A percentile compares a stretch with the other conserved stretches of the same genome.
Evolutionary conservation across 1,284 basidiomycete genomes (phyloP).

Genomic region (Austroboletus sp.): DNA sequence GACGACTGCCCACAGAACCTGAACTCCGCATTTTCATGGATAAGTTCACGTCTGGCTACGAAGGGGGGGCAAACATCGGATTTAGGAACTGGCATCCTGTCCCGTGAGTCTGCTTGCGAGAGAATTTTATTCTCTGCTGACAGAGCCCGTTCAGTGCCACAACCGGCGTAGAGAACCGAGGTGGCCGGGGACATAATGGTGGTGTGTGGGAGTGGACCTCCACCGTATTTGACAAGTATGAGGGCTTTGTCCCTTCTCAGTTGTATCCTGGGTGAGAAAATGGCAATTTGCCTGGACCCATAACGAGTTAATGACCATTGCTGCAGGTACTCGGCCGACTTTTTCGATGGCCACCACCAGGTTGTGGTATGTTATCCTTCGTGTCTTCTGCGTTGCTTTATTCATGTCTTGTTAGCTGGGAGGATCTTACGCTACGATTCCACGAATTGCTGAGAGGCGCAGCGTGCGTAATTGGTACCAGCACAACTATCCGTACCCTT

Average conservation of each 20-base stretch:
- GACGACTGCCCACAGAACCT: slow-evolving; percentile 84
- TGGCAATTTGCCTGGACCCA: no score
- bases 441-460: slow-evolving; percentile 69
- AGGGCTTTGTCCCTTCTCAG: slow-evolving; percentile 69
- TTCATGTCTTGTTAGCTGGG: slow-evolving; percentile 55
- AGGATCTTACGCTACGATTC: slow-evolving; percentile 84
- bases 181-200: slow-evolving; percentile 73
- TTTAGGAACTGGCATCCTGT: slow-evolving; percentile 92
- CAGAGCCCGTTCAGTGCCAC: slow-evolving; percentile 46
- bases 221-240: slow-evolving; percentile 63
- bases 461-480: slow-evolving; percentile 83
- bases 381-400: not conserved
- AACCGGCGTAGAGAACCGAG: slow-evolving; percentile 43
- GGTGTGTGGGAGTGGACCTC: slow-evolving; percentile 99
- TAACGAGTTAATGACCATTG: slow-evolving; percentile 1
- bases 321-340: slow-evolving; percentile 74
- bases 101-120: slow-evolving; percentile 49
- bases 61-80: slow-evolving; percentile 75
- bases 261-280: slow-evolving; percentile 72
- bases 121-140: slow-evolving; percentile 6
- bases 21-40: slow-evolving; percentile 79
- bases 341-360: slow-evolving; percentile 80
- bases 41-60: slow-evolving; percentile 61
- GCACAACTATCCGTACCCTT: slow-evolving; percentile 68
- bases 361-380: slow-evolving; percentile 59